Percentiles rank a stretch among this genome's conserved stretches.
These are phyloP conservation scores for Exophiala alcalophila DNA, from an alignment of 2,329 filamentous ascomycete species.

Conservation along the genomic window DNA sequence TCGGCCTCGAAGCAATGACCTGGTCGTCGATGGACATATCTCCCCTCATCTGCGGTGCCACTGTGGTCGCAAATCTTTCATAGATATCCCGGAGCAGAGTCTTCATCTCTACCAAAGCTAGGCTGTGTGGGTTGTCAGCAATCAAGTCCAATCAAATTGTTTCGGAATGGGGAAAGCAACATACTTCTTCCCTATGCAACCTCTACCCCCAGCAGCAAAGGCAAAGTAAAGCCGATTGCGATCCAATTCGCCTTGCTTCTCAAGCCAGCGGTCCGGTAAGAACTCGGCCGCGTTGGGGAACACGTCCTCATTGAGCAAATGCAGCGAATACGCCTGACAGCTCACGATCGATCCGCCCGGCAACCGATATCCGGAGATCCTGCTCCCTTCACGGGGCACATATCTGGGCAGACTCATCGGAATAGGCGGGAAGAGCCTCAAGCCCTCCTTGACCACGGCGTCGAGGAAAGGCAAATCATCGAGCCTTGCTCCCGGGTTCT, in stretches of 20 bases:
- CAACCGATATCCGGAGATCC: slow-evolving; percentile 35
- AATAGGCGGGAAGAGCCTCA: slow-evolving; percentile 48
- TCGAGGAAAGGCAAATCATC: slow-evolving; percentile 42
- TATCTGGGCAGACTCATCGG: slow-evolving; percentile 30
- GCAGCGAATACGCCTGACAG: slow-evolving; percentile 32
- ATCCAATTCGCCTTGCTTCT: slow-evolving; percentile 12
- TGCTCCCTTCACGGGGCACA: slow-evolving; percentile 40
- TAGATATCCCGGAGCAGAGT: slow-evolving; percentile 62
- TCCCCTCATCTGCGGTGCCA: slow-evolving; percentile 53
- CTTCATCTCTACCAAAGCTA: slow-evolving; percentile 68
- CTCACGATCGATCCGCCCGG: slow-evolving; percentile 34
- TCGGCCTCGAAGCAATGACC: slow-evolving; percentile 63
- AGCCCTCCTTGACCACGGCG: slow-evolving; percentile 48
- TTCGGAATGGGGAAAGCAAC: slow-evolving; percentile 34
- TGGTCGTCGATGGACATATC: slow-evolving; percentile 66
- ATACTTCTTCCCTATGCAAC: slow-evolving; percentile 48
- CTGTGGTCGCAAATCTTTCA: slow-evolving; percentile 52
- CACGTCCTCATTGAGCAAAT: slow-evolving; percentile 25
- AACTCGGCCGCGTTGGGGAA: slow-evolving; percentile 28
- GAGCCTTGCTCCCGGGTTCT: slow-evolving; percentile 35
- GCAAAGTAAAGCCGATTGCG: slow-evolving; percentile 19
- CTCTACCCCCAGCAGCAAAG: slow-evolving; percentile 20
- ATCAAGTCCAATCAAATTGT: background rate
- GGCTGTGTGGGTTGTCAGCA: slow-evolving; percentile 37
- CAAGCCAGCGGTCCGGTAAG: slow-evolving; percentile 26